Base-by-base conservation (phyloP, 2,329 filamentous ascomycete species). In the Microsporum audouinii region DNA sequence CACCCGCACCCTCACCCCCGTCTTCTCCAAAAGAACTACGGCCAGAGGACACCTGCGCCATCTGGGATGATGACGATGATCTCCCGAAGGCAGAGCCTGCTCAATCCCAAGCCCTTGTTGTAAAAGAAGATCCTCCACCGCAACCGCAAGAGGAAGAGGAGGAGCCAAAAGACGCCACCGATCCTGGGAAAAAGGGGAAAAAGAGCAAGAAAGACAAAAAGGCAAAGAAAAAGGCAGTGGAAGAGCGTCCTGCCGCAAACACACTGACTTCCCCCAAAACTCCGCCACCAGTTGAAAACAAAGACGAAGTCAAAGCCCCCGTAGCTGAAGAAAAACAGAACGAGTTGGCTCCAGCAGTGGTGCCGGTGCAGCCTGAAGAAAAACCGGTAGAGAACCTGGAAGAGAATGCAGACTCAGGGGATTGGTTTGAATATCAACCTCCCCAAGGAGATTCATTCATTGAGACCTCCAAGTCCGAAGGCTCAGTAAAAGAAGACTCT, bases 221-320 rank as follows among this genome's bases (percentile, higher is more conserved):
- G 60, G 64, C 66, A 59, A 66, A 66, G 59, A 61, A 61, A 36
- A 63, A 64, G 58, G n/a, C 55, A 55, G 8, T 61, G 59, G 3
- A 68, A 64, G 57, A 73, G 70, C 51, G 66, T 71, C 33, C 33
- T 38, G 53, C 57, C 61, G 33, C 62, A 64, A 61, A 67, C 43
- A 71, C 68, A 36, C 60, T 75, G 62, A 76, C 74, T 5, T 73
- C 74, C 1, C 74, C 74, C 17, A 71, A 69, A 23, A 75, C 73
- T 33, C 73, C 74, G 41, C 73, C 73, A 3, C 69, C 68, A 12
- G 63, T 33, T n/a, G 55, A 63, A 57, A 65, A 60, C 6, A 59
- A 63, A 55, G 57, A 62, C n/a, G 62, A 66, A 6, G 4, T 2
- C 29, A 53, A 53, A 53, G 63, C 39, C 47, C 38, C 57, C 17